These are phyloP conservation scores for Cryptomeria japonica DNA, from an alignment of 75 land plant genomes.

Conservation along the genomic window DNA sequence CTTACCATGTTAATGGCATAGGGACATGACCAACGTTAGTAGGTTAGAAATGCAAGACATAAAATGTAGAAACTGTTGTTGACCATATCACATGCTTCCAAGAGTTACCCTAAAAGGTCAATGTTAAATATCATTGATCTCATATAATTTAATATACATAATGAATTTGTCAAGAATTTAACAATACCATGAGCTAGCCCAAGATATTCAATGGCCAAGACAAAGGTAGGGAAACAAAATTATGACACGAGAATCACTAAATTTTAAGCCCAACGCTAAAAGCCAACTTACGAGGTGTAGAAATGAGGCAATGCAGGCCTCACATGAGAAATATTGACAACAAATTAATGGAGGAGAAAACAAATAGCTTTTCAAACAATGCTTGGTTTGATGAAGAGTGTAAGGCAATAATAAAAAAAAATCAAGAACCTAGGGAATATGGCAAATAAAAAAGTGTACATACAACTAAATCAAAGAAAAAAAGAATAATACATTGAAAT, in stretches of 20 bases:
- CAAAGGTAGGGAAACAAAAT: neutral
- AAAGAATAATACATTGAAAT: neutral
- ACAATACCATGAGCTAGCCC: neutral
- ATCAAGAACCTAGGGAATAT: neutral
- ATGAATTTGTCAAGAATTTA: neutral
- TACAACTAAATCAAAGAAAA: neutral
- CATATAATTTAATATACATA: neutral
- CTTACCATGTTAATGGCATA: neutral
- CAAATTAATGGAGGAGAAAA: neutral
- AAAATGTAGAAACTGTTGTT: neutral
- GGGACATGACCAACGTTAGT: neutral
- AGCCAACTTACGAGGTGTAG: neutral
- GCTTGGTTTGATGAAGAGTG: neutral
- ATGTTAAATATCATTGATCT: neutral
- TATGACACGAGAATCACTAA: neutral
- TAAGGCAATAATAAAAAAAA: neutral
- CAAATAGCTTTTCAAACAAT: neutral
- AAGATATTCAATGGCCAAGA: neutral
- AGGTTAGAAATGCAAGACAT: neutral
- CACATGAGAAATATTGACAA: neutral
- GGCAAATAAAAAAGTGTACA: neutral
- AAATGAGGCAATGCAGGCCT: neutral
- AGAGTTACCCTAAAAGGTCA: neutral
- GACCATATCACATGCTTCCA: neutral
- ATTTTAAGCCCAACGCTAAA: neutral